Conservation (phyloP, 2,329 filamentous ascomycete species). For the Bipolaris gigantea region DNA sequence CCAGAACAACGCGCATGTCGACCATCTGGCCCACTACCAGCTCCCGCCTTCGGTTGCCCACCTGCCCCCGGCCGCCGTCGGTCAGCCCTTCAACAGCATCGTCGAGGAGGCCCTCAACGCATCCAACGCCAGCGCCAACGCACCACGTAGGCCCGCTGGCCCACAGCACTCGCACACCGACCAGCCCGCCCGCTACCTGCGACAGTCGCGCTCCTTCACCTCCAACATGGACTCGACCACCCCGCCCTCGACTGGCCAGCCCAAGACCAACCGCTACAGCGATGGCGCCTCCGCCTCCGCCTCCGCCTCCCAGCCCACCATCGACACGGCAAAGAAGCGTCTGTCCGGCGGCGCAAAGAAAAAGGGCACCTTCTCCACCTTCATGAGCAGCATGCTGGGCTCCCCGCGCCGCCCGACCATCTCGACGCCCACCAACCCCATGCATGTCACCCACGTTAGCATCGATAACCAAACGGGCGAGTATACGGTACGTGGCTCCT, state of each 20-base stretch:
- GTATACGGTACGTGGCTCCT: constrained; percentile 72
- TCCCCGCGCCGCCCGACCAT: constrained; percentile 91
- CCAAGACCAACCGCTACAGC: constrained; percentile 44
- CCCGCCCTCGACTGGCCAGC: constrained; percentile 41
- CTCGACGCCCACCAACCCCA: constrained; percentile 95
- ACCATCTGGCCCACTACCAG: constrained; percentile 1
- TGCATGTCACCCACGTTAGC: constrained; percentile 96
- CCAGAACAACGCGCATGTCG: constrained; percentile 7
- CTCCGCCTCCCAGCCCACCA: constrained; percentile 4
- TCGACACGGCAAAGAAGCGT: constrained; percentile 28
- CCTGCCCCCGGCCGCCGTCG: constrained; percentile 24
- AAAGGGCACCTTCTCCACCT: constrained; percentile 46
- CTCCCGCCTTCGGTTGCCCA: constrained; percentile 11
- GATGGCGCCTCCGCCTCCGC: constrained; percentile 30
- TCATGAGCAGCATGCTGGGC: constrained; percentile 46
- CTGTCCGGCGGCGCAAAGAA: constrained; percentile 45
- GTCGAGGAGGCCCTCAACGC: constrained; percentile 32
- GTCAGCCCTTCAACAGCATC: constrained; percentile 46
- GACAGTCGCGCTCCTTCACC: constrained; percentile 49
- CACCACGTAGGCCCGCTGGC: constrained; percentile 29
- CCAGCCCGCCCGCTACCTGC: constrained; percentile 35
- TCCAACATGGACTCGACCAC: constrained; percentile 48
- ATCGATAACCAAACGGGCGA: constrained; percentile 96
- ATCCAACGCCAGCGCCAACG: constrained; percentile 16
- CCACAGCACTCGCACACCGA: constrained; percentile 34